Evolutionary conservation across 108 stramenopile genomes (phyloP).

Genomic region (Nitzschia sp.): DNA sequence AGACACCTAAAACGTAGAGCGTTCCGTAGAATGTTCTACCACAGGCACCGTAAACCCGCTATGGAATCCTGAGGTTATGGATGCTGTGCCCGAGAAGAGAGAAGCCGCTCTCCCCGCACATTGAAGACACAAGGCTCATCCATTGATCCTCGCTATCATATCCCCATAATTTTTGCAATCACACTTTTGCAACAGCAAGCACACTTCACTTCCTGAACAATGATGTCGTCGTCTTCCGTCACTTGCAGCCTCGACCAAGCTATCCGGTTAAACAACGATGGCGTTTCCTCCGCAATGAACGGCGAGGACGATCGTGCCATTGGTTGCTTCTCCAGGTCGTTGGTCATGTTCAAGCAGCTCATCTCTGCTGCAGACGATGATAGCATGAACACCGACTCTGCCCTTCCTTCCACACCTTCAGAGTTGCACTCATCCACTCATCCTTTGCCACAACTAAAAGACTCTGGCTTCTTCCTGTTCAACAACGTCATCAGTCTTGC

Average conservation of each 20-base stretch:
- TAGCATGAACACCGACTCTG: neutral
- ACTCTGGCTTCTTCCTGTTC: constrained; percentile 8
- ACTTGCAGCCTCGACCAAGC: constrained; percentile 8
- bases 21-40: no score
- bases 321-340: neutral
- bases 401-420: neutral
- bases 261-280: constrained; percentile 3
- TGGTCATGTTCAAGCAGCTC: constrained; percentile 6
- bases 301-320: constrained; percentile 5
- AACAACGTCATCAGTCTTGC: neutral
- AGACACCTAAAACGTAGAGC: no score
- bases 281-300: neutral
- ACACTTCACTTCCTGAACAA: no score
- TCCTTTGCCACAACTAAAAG: neutral
- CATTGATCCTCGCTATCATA: no score
- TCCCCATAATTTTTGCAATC: no score
- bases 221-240: neutral
- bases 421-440: neutral
- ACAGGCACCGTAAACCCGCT: no score
- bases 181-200: no score
- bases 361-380: neutral
- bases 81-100: no score
- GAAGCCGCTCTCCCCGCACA: no score
- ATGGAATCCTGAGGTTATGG: no score
- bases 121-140: no score